phyloP scores from a whole-genome alignment of 1,139 yeast genomes.

The Sugiyamaella japonica region DNA sequence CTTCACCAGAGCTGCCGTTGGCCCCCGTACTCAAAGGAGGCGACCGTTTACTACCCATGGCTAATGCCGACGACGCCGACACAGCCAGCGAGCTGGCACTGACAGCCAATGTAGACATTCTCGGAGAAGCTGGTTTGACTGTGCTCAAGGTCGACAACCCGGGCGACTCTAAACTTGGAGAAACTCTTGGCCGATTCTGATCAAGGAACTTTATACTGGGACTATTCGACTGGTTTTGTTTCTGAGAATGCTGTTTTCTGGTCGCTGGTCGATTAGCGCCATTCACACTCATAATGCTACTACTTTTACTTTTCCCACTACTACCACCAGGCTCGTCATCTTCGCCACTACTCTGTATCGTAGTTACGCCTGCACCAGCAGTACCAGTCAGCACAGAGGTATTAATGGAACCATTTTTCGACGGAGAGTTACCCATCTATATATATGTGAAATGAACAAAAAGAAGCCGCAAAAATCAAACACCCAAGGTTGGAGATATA shows the following conservation, averaged over 20 bases:
- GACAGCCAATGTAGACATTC: conserved; percentile 13
- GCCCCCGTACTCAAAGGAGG: not conserved
- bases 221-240: not conserved
- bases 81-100: conserved; percentile 3
- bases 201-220: conserved; percentile 1
- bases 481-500: not conserved
- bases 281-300: conserved; percentile 1
- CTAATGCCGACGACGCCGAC: conserved; percentile 5
- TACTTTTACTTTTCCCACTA: conserved; percentile 29
- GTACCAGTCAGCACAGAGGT: conserved; percentile 30
- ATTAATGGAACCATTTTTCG: conserved; percentile 35
- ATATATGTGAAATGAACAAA: conserved; percentile 3
- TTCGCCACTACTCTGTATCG: conserved; percentile 24
- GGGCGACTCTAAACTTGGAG: conserved; percentile 4
- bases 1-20: not conserved
- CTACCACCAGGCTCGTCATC: conserved; percentile 34
- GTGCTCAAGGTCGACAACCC: conserved; percentile 3
- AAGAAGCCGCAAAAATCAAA: not conserved
- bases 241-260: not conserved
- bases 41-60: conserved; percentile 11
- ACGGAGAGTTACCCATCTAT: conserved; percentile 39
- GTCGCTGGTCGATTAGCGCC: not conserved
- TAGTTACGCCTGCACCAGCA: conserved; percentile 23
- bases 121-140: conserved; percentile 14
- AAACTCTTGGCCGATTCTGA: not conserved